Evolutionary conservation across 768 basidiomycete genomes (phyloP).

Genomic region (Russula sp.): DNA sequence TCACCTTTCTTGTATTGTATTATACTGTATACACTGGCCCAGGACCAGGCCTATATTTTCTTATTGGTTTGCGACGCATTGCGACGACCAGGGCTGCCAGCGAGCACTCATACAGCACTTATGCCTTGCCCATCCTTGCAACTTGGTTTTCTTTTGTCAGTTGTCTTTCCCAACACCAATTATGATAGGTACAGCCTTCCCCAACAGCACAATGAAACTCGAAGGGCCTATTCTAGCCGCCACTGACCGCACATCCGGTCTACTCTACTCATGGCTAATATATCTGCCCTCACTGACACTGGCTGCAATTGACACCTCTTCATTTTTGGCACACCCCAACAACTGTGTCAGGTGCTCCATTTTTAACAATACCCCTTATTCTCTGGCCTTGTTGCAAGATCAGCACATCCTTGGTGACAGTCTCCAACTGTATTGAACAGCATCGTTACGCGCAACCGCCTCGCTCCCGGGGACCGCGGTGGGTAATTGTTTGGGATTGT

Average conservation of each 20-base stretch:
- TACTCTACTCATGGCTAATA: conserved; percentile 59
- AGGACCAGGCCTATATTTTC: too few species aligned
- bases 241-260: conserved; percentile 56
- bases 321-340: not conserved
- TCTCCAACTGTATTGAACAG: conserved; percentile 70
- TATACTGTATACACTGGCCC: too few species aligned
- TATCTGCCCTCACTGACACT: conserved; percentile 49
- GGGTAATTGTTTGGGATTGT: not conserved
- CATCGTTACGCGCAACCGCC: conserved; percentile 49
- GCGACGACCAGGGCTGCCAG: too few species aligned
- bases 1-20: too few species aligned
- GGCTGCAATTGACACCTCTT: conserved; percentile 27
- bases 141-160: too few species aligned
- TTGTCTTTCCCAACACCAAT: too few species aligned
- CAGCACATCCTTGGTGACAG: conserved; percentile 56
- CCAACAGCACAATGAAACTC: conserved; percentile 34
- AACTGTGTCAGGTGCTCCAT: conserved; percentile 40
- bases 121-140: too few species aligned
- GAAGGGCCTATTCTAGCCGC: conserved; percentile 50
- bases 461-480: conserved; percentile 9
- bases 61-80: too few species aligned
- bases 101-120: too few species aligned
- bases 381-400: conserved; percentile 44
- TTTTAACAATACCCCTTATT: conserved; percentile 56
- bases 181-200: too few species aligned